phyloP scores from a whole-genome alignment of 495 filamentous ascomycete species.

The Aspergillus biplanus region DNA sequence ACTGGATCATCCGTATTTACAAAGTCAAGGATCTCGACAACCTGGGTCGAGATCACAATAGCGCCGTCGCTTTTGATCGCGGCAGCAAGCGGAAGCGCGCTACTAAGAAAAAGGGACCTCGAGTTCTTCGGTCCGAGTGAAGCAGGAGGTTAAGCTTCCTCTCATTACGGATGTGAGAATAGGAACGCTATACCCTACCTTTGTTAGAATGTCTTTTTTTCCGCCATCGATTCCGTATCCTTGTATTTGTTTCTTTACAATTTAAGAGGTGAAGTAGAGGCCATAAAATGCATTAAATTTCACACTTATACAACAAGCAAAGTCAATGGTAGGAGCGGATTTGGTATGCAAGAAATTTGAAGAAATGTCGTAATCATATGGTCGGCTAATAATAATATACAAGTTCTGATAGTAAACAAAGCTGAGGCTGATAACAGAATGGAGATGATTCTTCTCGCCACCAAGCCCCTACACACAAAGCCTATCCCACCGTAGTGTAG shows the following conservation, averaged over 20 bases:
- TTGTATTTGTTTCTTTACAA: constrained; percentile 19
- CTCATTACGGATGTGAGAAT: constrained; percentile 1
- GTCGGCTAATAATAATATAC: constrained; percentile 14
- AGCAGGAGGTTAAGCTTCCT: constrained; percentile 14
- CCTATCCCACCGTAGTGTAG: neutral
- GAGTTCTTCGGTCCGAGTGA: constrained; percentile 84
- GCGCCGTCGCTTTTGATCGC: constrained; percentile 84
- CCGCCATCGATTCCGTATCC: constrained; percentile 19
- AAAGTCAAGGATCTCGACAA: constrained; percentile 99
- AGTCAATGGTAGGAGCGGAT: neutral
- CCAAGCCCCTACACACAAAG: neutral
- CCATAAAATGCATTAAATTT: constrained; percentile 8
- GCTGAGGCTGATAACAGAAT: constrained; percentile 1
- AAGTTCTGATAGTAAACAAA: neutral
- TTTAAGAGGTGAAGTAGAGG: constrained; percentile 14
- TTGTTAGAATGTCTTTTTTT: constrained; percentile 16
- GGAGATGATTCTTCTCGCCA: constrained; percentile 9
- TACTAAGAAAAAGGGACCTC: constrained; percentile 75
- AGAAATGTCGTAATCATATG: neutral
- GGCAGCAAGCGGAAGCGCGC: constrained; percentile 94
- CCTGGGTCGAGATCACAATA: constrained; percentile 84
- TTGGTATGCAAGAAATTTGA: neutral
- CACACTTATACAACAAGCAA: neutral
- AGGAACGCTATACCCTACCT: constrained; percentile 9
- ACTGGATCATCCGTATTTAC: constrained; percentile 99